These are phyloP conservation scores for Neurospora sp. DNA, from an alignment of 495 filamentous ascomycete genomes.

Conservation along the genomic window DNA sequence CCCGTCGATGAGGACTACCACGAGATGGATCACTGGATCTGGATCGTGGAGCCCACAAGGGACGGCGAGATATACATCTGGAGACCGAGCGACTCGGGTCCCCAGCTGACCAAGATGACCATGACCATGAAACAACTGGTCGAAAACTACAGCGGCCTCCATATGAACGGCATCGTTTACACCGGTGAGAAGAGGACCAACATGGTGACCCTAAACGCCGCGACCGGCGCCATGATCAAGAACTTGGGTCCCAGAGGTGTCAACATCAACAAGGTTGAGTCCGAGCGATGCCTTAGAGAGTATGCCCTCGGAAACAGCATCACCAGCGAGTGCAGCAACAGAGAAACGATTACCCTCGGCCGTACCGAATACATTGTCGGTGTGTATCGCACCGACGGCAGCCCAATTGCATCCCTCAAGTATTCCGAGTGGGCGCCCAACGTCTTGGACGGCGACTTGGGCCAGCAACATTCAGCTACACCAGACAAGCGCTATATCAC, in stretches of 20 bases:
- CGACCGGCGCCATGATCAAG: conserved; percentile 59
- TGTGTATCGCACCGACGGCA: conserved; percentile 67
- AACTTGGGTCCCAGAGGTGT: conserved; percentile 36
- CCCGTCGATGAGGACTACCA: conserved; percentile 43
- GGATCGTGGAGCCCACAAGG: conserved; percentile 89
- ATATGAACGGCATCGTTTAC: conserved; percentile 67
- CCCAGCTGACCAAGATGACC: conserved; percentile 67
- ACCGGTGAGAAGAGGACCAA: conserved; percentile 84
- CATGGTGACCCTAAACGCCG: conserved; percentile 78
- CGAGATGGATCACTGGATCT: conserved; percentile 74
- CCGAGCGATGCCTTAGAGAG: conserved; percentile 46
- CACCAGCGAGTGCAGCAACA: conserved; percentile 59
- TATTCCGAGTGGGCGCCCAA: conserved; percentile 96
- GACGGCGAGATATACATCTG: conserved; percentile 88
- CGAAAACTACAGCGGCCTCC: conserved; percentile 56
- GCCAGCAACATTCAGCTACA: conserved; percentile 64
- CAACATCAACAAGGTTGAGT: conserved; percentile 35
- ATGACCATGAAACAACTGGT: conserved; percentile 79
- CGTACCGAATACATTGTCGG: conserved; percentile 79
- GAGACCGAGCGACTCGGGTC: conserved; percentile 55
- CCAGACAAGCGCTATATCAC: conserved; percentile 87
- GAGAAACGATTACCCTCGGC: conserved; percentile 65
- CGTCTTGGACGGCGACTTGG: conserved; percentile 78
- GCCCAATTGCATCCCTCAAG: conserved; percentile 76
- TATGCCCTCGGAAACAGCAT: conserved; percentile 54